phyloP scores from a whole-genome alignment of 352 stramenopile species.

The Globisporangium nagaii region DNA sequence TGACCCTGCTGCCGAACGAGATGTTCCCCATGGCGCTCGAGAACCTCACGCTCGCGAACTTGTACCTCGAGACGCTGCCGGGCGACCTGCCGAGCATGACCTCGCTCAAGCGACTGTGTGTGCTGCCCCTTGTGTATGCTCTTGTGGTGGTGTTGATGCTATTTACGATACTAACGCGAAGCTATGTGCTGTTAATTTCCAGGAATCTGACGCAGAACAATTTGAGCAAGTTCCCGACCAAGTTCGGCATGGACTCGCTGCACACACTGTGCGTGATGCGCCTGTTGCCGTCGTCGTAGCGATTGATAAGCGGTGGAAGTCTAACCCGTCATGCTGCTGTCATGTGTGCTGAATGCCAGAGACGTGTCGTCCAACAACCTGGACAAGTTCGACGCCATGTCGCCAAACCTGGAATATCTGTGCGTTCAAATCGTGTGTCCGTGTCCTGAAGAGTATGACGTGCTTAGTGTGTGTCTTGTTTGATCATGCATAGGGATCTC shows the following conservation, averaged over 20 bases:
- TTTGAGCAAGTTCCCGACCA: conserved; percentile 2
- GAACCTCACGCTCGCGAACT: conserved; percentile 9
- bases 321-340: not conserved
- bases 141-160: no score
- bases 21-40: conserved; percentile 11
- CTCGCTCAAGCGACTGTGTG: conserved; percentile 8
- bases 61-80: conserved; percentile 3
- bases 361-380: conserved; percentile 15
- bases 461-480: not conserved
- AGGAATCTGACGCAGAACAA: conserved; percentile 13
- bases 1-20: conserved; percentile 2
- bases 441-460: no score
- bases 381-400: conserved; percentile 5
- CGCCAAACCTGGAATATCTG: conserved; percentile 9
- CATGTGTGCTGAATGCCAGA: not conserved
- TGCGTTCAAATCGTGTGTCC: not conserved
- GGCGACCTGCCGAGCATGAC: conserved; percentile 1
- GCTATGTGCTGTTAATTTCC: not conserved
- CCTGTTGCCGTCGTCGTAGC: not conserved
- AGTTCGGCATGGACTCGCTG: conserved; percentile 10
- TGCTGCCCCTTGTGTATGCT: not conserved
- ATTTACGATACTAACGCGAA: no score
- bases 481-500: conserved; percentile 2
- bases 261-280: conserved; percentile 3
- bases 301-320: not conserved